Evolutionary conservation across 2,329 filamentous ascomycete genomes (phyloP).

Genomic region (Colletotrichum sp.): DNA sequence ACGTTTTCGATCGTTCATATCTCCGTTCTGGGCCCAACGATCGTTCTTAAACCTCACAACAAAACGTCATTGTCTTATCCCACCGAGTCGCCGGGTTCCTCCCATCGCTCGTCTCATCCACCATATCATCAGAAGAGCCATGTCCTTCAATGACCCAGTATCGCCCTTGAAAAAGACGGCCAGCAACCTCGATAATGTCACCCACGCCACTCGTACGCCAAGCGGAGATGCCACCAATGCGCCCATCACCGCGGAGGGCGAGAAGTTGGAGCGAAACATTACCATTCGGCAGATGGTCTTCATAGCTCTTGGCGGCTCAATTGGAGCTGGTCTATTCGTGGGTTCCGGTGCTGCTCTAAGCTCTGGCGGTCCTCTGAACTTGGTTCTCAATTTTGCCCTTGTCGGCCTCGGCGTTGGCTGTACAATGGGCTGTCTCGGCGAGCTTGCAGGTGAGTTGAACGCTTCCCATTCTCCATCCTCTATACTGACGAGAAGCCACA

Average conservation of each 20-base stretch:
- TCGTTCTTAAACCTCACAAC: background rate
- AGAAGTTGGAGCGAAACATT: constrained; percentile 29
- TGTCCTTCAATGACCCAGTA: background rate
- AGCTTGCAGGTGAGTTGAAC: constrained; percentile 28
- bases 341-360: constrained; percentile 35
- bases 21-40: background rate
- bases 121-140: background rate
- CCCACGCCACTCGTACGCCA: background rate
- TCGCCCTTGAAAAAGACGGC: background rate
- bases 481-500: constrained; percentile 5
- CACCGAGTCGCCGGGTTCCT: background rate
- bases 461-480: background rate
- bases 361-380: constrained; percentile 32
- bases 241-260: background rate
- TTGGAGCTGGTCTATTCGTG: constrained; percentile 40
- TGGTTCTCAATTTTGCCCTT: constrained; percentile 35
- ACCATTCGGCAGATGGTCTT: constrained; percentile 38
- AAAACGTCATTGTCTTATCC: background rate
- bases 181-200: background rate
- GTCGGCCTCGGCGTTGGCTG: constrained; percentile 36
- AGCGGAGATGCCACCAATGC: background rate
- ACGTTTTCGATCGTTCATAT: background rate
- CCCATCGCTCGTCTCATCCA: background rate
- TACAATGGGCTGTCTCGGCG: constrained; percentile 32
- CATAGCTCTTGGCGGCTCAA: constrained; percentile 39